A percentile compares a stretch with the other conserved stretches of the same genome.
These are phyloP conservation scores for Dendrobium chrysotoxum DNA, from an alignment of 106 monocot genomes.

Conservation along the genomic window DNA sequence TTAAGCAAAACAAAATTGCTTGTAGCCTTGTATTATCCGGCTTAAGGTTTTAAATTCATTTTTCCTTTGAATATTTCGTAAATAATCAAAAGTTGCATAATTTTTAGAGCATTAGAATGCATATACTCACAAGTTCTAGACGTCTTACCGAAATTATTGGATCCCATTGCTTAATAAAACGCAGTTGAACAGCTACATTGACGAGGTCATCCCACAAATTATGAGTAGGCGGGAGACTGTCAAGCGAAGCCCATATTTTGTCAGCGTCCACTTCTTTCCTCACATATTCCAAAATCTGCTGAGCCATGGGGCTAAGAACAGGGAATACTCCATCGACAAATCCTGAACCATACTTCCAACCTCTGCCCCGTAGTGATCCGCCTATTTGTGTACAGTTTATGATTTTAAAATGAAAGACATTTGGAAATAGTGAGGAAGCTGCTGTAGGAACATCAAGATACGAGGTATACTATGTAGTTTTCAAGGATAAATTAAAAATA, in stretches of 20 bases:
- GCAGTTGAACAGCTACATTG: conserved; percentile 73
- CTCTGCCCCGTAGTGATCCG: conserved; percentile 67
- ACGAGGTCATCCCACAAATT: conserved; percentile 78
- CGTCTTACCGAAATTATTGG: conserved; percentile 62
- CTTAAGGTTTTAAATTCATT: too few species aligned
- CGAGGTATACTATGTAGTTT: too few species aligned
- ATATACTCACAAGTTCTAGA: not conserved
- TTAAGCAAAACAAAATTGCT: too few species aligned
- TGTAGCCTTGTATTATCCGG: too few species aligned
- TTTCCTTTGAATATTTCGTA: too few species aligned
- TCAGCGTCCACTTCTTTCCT: conserved; percentile 33
- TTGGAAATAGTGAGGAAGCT: too few species aligned
- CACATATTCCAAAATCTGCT: conserved; percentile 61
- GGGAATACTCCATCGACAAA: conserved; percentile 92
- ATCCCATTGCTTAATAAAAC: conserved; percentile 70
- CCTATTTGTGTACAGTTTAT: conserved; percentile 20
- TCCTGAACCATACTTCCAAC: conserved; percentile 93
- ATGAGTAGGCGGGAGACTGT: conserved; percentile 59
- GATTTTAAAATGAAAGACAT: too few species aligned
- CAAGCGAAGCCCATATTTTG: conserved; percentile 52
- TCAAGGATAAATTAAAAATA: too few species aligned
- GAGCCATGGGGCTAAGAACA: conserved; percentile 73
- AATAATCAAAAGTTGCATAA: too few species aligned
- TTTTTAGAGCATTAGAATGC: not conserved
- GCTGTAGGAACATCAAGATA: too few species aligned